phyloP scores from a whole-genome alignment of 2,329 filamentous ascomycete genomes.

The Paecilomyces formosus region DNA sequence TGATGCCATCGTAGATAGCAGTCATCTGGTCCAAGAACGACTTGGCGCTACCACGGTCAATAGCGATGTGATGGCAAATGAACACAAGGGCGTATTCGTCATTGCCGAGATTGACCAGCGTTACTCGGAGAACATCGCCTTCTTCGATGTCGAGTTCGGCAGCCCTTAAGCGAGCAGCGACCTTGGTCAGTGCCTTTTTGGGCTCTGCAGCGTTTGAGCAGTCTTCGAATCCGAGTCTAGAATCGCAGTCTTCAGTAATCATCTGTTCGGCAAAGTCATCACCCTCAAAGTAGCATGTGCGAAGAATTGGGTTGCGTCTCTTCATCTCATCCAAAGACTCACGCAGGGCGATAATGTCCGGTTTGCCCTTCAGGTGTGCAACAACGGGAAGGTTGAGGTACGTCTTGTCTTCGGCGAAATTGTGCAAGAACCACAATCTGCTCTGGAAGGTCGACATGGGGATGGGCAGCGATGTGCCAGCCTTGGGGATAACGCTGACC shows the following conservation, averaged over 20 bases:
- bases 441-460: slow-evolving; percentile 19
- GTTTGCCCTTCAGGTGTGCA: slow-evolving; percentile 10
- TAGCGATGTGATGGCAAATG: slow-evolving; percentile 14
- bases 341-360: slow-evolving; percentile 5
- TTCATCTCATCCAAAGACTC: slow-evolving; percentile 10
- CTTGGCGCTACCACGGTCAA: slow-evolving; percentile 14
- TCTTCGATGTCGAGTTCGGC: slow-evolving; percentile 14
- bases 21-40: slow-evolving; percentile 12
- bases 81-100: slow-evolving; percentile 11
- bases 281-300: slow-evolving; percentile 14
- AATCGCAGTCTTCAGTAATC: slow-evolving; percentile 7
- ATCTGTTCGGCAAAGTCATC: slow-evolving; percentile 16
- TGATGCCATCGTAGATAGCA: slow-evolving; percentile 13
- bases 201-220: slow-evolving; percentile 8
- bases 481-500: not conserved
- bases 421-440: slow-evolving; percentile 17
- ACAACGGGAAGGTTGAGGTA: slow-evolving; percentile 13
- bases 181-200: slow-evolving; percentile 6
- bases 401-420: slow-evolving; percentile 13
- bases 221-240: slow-evolving; percentile 11
- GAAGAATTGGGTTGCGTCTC: slow-evolving; percentile 11
- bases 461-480: slow-evolving; percentile 2
- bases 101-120: slow-evolving; percentile 11
- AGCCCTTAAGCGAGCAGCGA: not conserved
- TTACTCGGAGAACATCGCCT: slow-evolving; percentile 12